These are phyloP conservation scores for Tylopilus felleus DNA, from an alignment of 768 basidiomycete genomes.

Conservation along the genomic window DNA sequence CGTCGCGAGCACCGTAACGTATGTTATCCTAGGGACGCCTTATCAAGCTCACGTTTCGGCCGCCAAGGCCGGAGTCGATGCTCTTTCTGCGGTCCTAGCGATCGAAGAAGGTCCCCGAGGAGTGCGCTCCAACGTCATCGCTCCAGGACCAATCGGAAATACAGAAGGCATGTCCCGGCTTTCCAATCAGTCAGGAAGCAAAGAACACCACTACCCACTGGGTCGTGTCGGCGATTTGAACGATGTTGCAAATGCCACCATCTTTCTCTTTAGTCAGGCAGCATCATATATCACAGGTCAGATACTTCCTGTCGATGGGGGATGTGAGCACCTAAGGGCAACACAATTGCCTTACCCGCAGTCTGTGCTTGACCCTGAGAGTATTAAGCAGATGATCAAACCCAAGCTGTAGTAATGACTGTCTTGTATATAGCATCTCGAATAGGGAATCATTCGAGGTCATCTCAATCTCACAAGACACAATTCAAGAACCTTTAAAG, in stretches of 20 bases:
- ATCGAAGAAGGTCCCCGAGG: slow-evolving; percentile 94
- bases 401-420: slow-evolving; percentile 29
- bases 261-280: slow-evolving; percentile 82
- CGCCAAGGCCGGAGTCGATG: slow-evolving; percentile 93
- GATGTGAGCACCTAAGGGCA: slow-evolving; percentile 49
- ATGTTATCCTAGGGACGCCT: slow-evolving; percentile 52
- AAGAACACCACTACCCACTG: slow-evolving; percentile 20
- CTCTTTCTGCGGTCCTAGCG: slow-evolving; percentile 79
- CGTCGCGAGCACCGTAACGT: not conserved
- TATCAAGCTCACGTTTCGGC: slow-evolving; percentile 93
- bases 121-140: slow-evolving; percentile 85
- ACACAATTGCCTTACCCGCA: slow-evolving; percentile 58
- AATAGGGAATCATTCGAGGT: too few species aligned
- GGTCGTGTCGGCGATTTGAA: slow-evolving; percentile 57
- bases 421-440: not conserved
- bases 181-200: slow-evolving; percentile 10
- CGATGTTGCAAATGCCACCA: slow-evolving; percentile 67
- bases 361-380: slow-evolving; percentile 56
- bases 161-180: slow-evolving; percentile 78
- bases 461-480: not conserved
- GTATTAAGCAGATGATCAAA: slow-evolving; percentile 49
- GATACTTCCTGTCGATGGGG: slow-evolving; percentile 71
- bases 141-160: slow-evolving; percentile 76
- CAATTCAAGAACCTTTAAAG: too few species aligned
- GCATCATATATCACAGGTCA: slow-evolving; percentile 76